Conservation (phyloP, 2,329 filamentous ascomycete genomes). For the Aspergillus sp. region DNA sequence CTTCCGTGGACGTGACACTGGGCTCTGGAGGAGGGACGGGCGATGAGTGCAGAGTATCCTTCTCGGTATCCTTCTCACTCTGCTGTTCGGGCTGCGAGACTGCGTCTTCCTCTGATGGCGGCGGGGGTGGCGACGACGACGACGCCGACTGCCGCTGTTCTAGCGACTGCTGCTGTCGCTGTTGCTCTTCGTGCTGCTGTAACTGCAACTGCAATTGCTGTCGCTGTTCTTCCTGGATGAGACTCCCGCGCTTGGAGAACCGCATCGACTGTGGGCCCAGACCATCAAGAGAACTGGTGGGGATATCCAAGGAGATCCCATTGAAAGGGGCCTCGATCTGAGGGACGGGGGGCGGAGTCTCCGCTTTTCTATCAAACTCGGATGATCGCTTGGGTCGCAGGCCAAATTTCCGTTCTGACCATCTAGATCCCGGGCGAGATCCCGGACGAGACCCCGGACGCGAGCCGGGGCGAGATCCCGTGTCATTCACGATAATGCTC, state of each 20-base stretch:
- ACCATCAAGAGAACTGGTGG: constrained; percentile 53
- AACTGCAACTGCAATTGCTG: constrained; percentile 31
- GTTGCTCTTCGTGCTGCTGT: constrained; percentile 16
- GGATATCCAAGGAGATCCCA: constrained; percentile 56
- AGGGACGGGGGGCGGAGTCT: constrained; percentile 33
- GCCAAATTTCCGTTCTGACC: constrained; percentile 44
- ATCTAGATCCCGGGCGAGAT: constrained; percentile 42
- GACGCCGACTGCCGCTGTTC: neutral
- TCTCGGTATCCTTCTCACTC: neutral
- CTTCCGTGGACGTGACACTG: constrained; percentile 16
- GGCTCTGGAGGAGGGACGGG: constrained; percentile 12
- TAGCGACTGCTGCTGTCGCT: constrained; percentile 5
- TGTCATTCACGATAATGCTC: constrained; percentile 41
- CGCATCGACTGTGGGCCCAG: constrained; percentile 52
- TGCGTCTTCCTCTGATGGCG: constrained; percentile 7
- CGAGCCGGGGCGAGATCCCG: constrained; percentile 31
- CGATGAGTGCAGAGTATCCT: neutral
- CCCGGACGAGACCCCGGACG: constrained; percentile 29
- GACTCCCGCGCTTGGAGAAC: constrained; percentile 61
- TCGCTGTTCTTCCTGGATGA: constrained; percentile 52
- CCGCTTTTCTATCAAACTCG: constrained; percentile 31
- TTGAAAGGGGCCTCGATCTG: constrained; percentile 42
- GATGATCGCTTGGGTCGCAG: constrained; percentile 32
- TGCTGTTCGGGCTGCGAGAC: constrained; percentile 9
- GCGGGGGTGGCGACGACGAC: neutral